Conservation (phyloP, 305 asterid genomes). For the Petunia hybrid region DNA sequence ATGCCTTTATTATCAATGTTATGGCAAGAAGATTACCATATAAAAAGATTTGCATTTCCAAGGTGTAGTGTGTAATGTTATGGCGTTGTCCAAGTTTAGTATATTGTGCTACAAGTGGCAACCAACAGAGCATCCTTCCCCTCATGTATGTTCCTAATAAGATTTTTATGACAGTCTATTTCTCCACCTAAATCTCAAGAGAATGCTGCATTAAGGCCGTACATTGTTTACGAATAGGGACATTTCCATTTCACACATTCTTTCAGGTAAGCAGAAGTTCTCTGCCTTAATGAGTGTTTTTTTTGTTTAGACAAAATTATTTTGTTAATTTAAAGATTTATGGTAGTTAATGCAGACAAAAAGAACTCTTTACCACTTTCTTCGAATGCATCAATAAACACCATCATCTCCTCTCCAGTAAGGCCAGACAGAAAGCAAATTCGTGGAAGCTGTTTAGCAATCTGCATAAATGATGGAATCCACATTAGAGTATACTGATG, state of each 20-base stretch:
- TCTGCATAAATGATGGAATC: slow-evolving; percentile 47
- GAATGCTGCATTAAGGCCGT: not conserved
- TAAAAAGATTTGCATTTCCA: not conserved
- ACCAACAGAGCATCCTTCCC: not conserved
- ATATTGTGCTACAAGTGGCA: not conserved
- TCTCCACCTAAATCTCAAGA: slow-evolving; percentile 1
- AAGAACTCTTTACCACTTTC: slow-evolving; percentile 62
- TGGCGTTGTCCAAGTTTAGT: not conserved
- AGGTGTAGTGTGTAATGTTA: not conserved
- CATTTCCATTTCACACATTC: not conserved
- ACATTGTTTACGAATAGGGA: not conserved
- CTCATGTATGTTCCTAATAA: not conserved
- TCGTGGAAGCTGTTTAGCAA: slow-evolving; percentile 79
- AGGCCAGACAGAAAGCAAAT: slow-evolving; percentile 92
- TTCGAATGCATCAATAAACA: slow-evolving; percentile 89
- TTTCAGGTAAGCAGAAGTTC: not conserved
- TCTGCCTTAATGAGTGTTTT: not conserved
- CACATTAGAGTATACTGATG: slow-evolving; percentile 16
- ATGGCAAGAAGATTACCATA: not conserved
- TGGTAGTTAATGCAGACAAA: not conserved
- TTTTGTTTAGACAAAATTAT: not conserved
- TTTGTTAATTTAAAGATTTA: not conserved
- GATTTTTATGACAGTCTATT: not conserved
- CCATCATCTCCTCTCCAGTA: slow-evolving; percentile 96
- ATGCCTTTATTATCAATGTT: not conserved